phyloP scores from a whole-genome alignment of 495 filamentous ascomycete genomes.

The Jackrogersella multiformis region DNA sequence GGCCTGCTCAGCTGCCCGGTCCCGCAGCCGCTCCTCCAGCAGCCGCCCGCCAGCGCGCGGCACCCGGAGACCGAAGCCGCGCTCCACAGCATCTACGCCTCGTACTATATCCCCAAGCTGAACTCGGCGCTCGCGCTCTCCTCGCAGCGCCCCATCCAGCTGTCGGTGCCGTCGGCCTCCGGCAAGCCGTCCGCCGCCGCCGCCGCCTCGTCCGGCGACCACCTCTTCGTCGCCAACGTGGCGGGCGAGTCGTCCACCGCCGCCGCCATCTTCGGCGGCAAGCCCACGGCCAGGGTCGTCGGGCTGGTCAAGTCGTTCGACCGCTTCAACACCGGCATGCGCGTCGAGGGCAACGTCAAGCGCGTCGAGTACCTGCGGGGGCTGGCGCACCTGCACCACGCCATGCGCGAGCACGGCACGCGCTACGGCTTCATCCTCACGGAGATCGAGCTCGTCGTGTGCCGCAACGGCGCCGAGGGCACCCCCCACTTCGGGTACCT shows the following conservation, averaged over 20 bases:
- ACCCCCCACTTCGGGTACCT: constrained; percentile 86
- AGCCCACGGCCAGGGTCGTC: constrained; percentile 80
- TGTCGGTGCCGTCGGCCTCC: constrained; percentile 59
- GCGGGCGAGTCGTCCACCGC: constrained; percentile 57
- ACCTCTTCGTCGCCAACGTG: constrained; percentile 71
- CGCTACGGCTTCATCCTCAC: constrained; percentile 95
- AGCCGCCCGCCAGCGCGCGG: constrained; percentile 60
- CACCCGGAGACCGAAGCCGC: constrained; percentile 78
- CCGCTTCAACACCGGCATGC: constrained; percentile 93
- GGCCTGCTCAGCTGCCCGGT: constrained; percentile 78
- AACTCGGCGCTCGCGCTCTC: constrained; percentile 79
- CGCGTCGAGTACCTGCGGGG: constrained; percentile 86
- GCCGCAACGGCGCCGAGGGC: constrained; percentile 76
- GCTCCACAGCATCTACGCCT: constrained; percentile 73
- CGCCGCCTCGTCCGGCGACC: constrained; percentile 60
- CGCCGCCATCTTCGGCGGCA: constrained; percentile 70
- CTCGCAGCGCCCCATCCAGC: constrained; percentile 66
- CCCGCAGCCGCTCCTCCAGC: constrained; percentile 68
- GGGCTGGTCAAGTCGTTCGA: constrained; percentile 90
- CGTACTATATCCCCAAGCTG: constrained; percentile 78
- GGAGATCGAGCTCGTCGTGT: constrained; percentile 91
- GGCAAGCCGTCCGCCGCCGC: constrained; percentile 57
- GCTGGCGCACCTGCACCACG: constrained; percentile 81
- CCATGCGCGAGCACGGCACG: constrained; percentile 91
- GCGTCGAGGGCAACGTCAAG: constrained; percentile 78